Base-by-base conservation (phyloP, 257 asterid species). In the Verbascum thapsus region DNA sequence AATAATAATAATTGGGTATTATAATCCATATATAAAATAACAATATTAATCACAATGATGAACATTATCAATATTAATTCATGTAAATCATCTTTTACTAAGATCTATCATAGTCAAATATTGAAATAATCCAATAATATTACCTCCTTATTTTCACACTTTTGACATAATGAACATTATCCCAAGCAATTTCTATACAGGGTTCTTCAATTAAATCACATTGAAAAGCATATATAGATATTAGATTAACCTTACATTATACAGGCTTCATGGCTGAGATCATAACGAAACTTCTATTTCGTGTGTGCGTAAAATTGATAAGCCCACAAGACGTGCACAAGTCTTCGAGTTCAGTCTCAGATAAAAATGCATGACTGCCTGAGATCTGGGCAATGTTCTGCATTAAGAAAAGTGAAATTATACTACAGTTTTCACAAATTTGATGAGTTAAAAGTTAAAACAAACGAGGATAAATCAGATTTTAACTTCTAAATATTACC, bases 281-380 rank as follows among this genome's bases (percentile, higher is more conserved):
- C 97, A 90, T 90, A 61, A 85, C 88, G 53, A 90, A 90, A 5
- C 62, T 60, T 61, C 92, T 57, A 51, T 83, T 87, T 76, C 97
- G 77, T 10, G 70, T 79, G 75, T 82, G 74, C 10, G 73, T 77
- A 45, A 83, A 83, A 68, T 81, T 71, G 13, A 72, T 76, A 30
- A 90, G 90, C 67, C 97, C 96, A 34, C 92, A 87, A 19, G 90
- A 51, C 0, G 74, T 52, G 53, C 92, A 87, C 40, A 87, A 83
- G 59, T 87, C 96, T 77, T 90, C 87, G 6, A 90, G 90, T 61
- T 90, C 97, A 17, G 38, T 52, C 63, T 85, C 87, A 0, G 90
- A 78, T 40, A 85, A 42, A 72, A 85, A 90, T 17, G 74, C 49
- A 10, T 81, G 92, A 63, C 92, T 77, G 53, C 96, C 95, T 10